These are phyloP conservation scores for Cutaneotrichosporon mucoides DNA, from an alignment of 1,284 basidiomycete species.

Conservation along the genomic window DNA sequence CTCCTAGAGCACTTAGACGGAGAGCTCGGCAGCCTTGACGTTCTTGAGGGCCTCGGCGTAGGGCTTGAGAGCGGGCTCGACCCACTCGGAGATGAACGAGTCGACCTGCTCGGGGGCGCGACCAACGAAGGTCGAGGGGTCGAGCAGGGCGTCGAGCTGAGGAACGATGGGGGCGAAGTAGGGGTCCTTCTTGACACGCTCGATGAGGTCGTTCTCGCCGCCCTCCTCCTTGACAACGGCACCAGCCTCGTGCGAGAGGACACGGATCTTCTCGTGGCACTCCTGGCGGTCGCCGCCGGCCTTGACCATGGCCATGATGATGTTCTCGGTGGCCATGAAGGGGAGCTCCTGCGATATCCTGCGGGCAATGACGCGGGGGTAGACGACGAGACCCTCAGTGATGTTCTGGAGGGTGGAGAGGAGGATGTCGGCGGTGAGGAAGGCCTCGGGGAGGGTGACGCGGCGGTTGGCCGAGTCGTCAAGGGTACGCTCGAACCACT, in stretches of 20 bases:
- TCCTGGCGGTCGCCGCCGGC: constrained; percentile 90
- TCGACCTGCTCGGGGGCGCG: constrained; percentile 93
- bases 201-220: constrained; percentile 92
- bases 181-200: constrained; percentile 66
- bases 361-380: constrained; percentile 89
- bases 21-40: constrained; percentile 57
- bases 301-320: constrained; percentile 99
- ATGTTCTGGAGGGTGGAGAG: constrained; percentile 95
- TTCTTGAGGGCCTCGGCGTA: constrained; percentile 61
- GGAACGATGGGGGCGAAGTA: constrained; percentile 60
- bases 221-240: constrained; percentile 94
- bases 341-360: constrained; percentile 92
- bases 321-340: constrained; percentile 98
- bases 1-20: constrained; percentile 41
- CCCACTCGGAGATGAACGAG: constrained; percentile 81
- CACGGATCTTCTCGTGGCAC: constrained; percentile 93
- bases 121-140: constrained; percentile 82
- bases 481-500: constrained; percentile 95
- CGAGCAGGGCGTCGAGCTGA: constrained; percentile 57
- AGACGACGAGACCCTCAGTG: constrained; percentile 94
- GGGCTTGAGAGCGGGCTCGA: constrained; percentile 71
- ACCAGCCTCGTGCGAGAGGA: constrained; percentile 92
- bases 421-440: constrained; percentile 94
- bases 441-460: constrained; percentile 93
- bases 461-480: constrained; percentile 97